Base-by-base conservation (phyloP, 1,284 basidiomycete genomes). In the Leccinum pachyderme region DNA sequence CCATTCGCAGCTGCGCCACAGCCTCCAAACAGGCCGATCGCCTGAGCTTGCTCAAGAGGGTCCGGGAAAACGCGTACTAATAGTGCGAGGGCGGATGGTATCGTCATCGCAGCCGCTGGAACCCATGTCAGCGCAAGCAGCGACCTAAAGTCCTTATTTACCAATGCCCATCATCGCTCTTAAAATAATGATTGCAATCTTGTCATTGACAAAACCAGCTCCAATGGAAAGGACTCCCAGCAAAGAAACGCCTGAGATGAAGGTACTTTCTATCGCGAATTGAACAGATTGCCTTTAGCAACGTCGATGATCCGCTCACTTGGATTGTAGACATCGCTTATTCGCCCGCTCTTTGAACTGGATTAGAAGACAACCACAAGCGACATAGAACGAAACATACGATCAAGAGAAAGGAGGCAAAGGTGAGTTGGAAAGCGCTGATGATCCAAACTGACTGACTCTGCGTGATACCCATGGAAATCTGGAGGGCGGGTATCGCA, bases 381-480 rank as follows among this genome's bases (percentile, higher is more conserved):
- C 25, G 5, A 54, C 49, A 5, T 44, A 8, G 7, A 27, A 25
- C 37, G 27, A 50, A 1, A 68, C 75, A 37, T 58, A 77, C 75
- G 5, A 73, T 64, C 44, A 77, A 65, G 25, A 78, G 64, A 51
- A 77, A 73, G 2, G 76, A 65, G 9, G 77, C 75, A 54, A 77
- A 77, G 4, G 75, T 77, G 41, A 77, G 63, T 52, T 76, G 74
- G 52, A 69, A 77, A 12, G 69, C 75, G 55, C 72, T 73, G 35
- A 76, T 59, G n/a, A 75, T 54, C 77, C 75, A 78, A 46, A 27
- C 47, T 1, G 57, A 61, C 48, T 72, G 64, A 47, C 84, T 75
- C 61, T 79, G 83, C 68, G 90, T 89, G 63, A 93, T 81, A 45
- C 86, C 86, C 62, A 56, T 47, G 13, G 45, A 47, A 31, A 11